A percentile compares a stretch with the other conserved stretches of the same genome.
These are phyloP conservation scores for Hymenoscyphus scutula DNA, from an alignment of 2,329 filamentous ascomycete genomes.

Conservation along the genomic window DNA sequence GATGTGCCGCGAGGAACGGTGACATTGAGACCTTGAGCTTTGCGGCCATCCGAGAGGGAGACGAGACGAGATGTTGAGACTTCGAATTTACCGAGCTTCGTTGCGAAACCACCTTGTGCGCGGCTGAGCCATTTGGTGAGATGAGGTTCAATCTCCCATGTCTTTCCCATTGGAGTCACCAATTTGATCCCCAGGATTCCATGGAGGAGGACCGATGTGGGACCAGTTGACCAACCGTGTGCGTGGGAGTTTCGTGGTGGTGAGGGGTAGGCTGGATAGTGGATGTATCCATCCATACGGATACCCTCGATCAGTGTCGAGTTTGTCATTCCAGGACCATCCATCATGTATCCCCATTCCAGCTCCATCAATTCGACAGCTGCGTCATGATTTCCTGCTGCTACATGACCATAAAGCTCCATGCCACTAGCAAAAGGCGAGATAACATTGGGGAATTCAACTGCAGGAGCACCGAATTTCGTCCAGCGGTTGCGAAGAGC, in stretches of 20 bases:
- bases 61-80: constrained; percentile 28
- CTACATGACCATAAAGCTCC: constrained; percentile 45
- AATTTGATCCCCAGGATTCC: constrained; percentile 44
- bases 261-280: constrained; percentile 36
- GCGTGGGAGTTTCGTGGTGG: constrained; percentile 43
- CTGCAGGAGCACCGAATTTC: constrained; percentile 50
- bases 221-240: constrained; percentile 49
- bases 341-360: constrained; percentile 56
- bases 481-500: constrained; percentile 28
- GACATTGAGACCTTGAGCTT: constrained; percentile 30
- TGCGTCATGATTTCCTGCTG: constrained; percentile 40
- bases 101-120: constrained; percentile 40
- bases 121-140: constrained; percentile 38
- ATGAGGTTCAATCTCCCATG: constrained; percentile 42
- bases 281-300: constrained; percentile 38
- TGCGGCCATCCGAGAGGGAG: constrained; percentile 19
- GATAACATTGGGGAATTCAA: constrained; percentile 46
- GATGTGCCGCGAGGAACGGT: constrained; percentile 29
- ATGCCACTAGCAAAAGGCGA: constrained; percentile 49
- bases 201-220: constrained; percentile 45
- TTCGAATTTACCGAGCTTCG: constrained; percentile 38
- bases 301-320: constrained; percentile 40
- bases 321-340: constrained; percentile 40
- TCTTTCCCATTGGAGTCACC: constrained; percentile 37
- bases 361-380: constrained; percentile 45